A percentile compares a stretch with the other conserved stretches of the same genome.
These are phyloP conservation scores for Mixia osmundae DNA, from an alignment of 1,284 basidiomycete genomes.

Conservation along the genomic window DNA sequence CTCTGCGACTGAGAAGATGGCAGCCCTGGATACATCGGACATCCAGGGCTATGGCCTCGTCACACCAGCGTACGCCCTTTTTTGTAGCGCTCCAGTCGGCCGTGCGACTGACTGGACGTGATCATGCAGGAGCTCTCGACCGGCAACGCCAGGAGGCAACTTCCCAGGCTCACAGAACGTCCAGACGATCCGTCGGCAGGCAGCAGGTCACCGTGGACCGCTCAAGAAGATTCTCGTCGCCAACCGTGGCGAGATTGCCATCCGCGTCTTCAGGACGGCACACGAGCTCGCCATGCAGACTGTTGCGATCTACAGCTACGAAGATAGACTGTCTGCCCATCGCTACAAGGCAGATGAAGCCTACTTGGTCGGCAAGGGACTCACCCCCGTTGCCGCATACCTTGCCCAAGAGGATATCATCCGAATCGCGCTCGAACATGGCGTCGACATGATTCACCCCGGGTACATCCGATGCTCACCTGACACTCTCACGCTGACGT, in stretches of 20 bases:
- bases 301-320: constrained; percentile 91
- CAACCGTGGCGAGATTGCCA: constrained; percentile 72
- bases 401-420: constrained; percentile 96
- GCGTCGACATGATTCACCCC: constrained; percentile 92
- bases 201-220: no score
- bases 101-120: no score
- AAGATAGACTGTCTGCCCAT: constrained; percentile 91
- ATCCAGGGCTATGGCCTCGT: no score
- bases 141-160: no score
- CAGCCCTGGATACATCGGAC: no score
- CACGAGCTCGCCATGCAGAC: constrained; percentile 99
- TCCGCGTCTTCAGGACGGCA: constrained; percentile 93
- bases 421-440: constrained; percentile 59
- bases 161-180: not conserved
- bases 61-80: no score
- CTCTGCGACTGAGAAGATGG: no score
- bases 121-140: no score
- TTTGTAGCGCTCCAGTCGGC: no score
- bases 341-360: constrained; percentile 98
- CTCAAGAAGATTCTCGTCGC: constrained; percentile 35
- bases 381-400: constrained; percentile 89
- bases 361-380: constrained; percentile 86
- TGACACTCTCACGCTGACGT: constrained; percentile 3
- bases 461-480: constrained; percentile 34
- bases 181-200: not conserved